phyloP scores from a whole-genome alignment of 2,329 filamentous ascomycete genomes.

The Tolypocladium sp. region DNA sequence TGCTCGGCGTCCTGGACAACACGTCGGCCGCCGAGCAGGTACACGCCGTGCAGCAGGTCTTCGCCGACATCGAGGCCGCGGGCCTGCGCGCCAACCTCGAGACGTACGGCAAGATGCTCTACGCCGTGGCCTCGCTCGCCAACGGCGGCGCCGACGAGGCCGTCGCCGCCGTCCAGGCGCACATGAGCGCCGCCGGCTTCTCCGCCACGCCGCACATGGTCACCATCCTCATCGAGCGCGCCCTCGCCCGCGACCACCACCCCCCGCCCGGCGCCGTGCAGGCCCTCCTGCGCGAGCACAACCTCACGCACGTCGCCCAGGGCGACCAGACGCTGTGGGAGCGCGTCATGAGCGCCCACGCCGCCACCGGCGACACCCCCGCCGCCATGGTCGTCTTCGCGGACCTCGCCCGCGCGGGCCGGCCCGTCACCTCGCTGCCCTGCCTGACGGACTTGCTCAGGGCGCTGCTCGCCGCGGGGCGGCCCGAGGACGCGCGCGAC shows the following conservation, averaged over 20 bases:
- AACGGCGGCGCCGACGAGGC: slow-evolving; percentile 34
- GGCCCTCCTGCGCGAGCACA: slow-evolving; percentile 47
- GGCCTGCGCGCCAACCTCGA: slow-evolving; percentile 51
- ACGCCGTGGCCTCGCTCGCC: slow-evolving; percentile 30
- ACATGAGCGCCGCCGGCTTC: slow-evolving; percentile 48
- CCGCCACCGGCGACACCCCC: slow-evolving; percentile 38
- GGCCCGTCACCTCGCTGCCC: slow-evolving; percentile 30
- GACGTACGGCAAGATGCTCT: slow-evolving; percentile 62
- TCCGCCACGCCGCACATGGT: slow-evolving; percentile 57
- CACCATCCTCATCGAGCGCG: slow-evolving; percentile 63
- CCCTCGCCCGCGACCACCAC: slow-evolving; percentile 49
- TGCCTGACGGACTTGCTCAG: slow-evolving; percentile 34
- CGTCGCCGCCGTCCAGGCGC: slow-evolving; percentile 50
- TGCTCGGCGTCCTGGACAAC: slow-evolving; percentile 33
- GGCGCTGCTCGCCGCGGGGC: slow-evolving; percentile 15
- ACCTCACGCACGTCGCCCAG: slow-evolving; percentile 24
- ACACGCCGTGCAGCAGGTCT: slow-evolving; percentile 40
- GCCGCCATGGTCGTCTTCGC: slow-evolving; percentile 41
- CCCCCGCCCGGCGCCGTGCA: slow-evolving; percentile 54
- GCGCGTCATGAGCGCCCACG: slow-evolving; percentile 59
- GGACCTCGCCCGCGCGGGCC: slow-evolving; percentile 27
- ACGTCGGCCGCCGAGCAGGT: slow-evolving; percentile 38
- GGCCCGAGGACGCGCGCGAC: slow-evolving; percentile 17
- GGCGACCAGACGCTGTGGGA: slow-evolving; percentile 61
- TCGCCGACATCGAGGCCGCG: slow-evolving; percentile 46